Base-by-base conservation (phyloP, 2,329 filamentous ascomycete species). In the Onygenales sp. region DNA sequence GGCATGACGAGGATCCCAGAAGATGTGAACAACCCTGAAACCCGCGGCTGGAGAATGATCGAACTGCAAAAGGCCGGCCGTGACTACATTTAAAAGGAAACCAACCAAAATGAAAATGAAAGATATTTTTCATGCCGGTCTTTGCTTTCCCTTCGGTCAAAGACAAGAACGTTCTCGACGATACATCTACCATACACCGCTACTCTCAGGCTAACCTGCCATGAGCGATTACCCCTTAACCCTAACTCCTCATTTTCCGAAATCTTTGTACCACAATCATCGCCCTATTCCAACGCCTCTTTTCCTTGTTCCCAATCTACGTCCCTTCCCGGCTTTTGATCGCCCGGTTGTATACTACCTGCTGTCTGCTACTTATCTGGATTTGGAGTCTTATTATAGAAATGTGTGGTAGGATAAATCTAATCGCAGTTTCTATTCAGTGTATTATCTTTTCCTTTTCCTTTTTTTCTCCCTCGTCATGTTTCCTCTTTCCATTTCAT, bases 1-100 rank as follows among this genome's bases (percentile, higher is more conserved):
- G 93, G 93, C 63, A 87, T 98, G 56, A 98, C 93, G 3, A 80
- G 93, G 60, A 84, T 95, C 56, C 85, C 93, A 2, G 93, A 98
- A 68, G 93, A 98, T 62, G 92, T 97, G 61, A 92, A 85, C 77
- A 97, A 98, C 71, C 88, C 90, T 2, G 93, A 98, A 75, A 98
- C 93, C 9, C 82, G 91, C 66, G 93, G 93, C 35, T 98, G 93
- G 93, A 85, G 92, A 65, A 77, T 98, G 70, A 97, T 98, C 67
- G 93, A 98, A 76, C 83, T 98, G 77, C 93, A 98, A 73, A 98
- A 98, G 84, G 94, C 89, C 70, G 92, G 88, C 53, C 83, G 93
- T 65, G 93, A 98, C 74, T 97, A 87, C 64, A 84, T 86, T 60
- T 87, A 76, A 82, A 27, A 27, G 21, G 21, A 27, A 27, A 27